Conservation (phyloP, 2,329 filamentous ascomycete species). For the Xylaria arbuscula region DNA sequence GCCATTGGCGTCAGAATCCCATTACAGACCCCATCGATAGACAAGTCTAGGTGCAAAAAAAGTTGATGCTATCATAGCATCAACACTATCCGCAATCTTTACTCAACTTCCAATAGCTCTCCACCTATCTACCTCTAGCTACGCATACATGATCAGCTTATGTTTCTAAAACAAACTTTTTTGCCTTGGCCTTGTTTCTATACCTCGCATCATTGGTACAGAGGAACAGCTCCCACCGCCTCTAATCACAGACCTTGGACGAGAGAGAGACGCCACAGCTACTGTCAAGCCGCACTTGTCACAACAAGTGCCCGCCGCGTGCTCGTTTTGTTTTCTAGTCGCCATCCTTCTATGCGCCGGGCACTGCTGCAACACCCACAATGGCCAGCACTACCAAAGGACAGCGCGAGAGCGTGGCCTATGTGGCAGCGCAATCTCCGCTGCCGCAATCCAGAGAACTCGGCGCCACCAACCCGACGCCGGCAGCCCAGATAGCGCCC, state of each 20-base stretch:
- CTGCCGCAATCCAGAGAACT: conserved; percentile 71
- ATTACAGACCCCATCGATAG: conserved; percentile 1
- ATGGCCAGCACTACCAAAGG: conserved; percentile 39
- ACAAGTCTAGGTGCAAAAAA: conserved; percentile 3
- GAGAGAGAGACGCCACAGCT: neutral
- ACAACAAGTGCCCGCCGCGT: neutral
- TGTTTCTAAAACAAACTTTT: neutral
- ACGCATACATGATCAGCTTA: neutral
- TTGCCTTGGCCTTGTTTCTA: neutral
- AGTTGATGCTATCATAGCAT: neutral
- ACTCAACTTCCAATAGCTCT: neutral
- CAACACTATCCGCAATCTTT: neutral
- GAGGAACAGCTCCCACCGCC: neutral
- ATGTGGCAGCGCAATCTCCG: conserved; percentile 45
- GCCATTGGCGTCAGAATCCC: neutral
- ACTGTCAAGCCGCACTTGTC: neutral
- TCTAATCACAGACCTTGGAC: neutral
- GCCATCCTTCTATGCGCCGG: conserved; percentile 37
- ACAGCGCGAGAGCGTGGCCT: conserved; percentile 36
- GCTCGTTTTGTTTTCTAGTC: conserved; percentile 25
- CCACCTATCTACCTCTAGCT: neutral
- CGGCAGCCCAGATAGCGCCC: conserved; percentile 57
- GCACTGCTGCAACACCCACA: conserved; percentile 32
- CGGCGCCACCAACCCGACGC: conserved; percentile 58
- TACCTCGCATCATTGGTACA: neutral